A percentile compares a stretch with the other conserved stretches of the same genome.
These are phyloP conservation scores for Epipyxis sp. DNA, from an alignment of 108 stramenopile genomes.

Conservation along the genomic window DNA sequence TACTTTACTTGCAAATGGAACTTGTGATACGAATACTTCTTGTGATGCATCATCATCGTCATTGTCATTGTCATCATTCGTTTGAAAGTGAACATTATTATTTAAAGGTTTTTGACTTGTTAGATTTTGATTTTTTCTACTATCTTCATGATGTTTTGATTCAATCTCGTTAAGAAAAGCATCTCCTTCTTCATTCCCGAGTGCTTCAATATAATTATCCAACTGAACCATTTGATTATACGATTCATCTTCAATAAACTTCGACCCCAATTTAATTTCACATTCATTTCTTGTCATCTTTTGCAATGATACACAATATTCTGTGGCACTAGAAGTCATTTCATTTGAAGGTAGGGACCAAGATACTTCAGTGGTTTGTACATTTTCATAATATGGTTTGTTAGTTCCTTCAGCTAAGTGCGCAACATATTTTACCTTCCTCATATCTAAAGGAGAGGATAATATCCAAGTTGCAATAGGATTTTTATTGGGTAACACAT, in stretches of 20 bases:
- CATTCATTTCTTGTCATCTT: background rate
- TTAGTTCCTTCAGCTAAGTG: background rate
- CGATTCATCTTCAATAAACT: background rate
- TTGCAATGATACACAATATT: background rate
- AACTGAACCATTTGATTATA: background rate
- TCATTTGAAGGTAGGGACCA: background rate
- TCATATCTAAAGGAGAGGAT: background rate
- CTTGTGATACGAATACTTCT: too few species aligned
- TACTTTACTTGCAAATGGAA: too few species aligned
- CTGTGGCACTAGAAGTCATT: background rate
- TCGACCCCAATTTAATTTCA: background rate
- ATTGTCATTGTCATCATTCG: too few species aligned
- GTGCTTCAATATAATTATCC: background rate
- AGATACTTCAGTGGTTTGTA: background rate
- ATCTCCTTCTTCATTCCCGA: background rate
- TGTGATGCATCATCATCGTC: too few species aligned
- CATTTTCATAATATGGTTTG: background rate
- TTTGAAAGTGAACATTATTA: too few species aligned
- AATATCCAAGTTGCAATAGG: conserved; percentile 2
- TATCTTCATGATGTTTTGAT: too few species aligned
- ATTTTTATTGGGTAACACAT: background rate
- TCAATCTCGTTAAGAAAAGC: too few species aligned
- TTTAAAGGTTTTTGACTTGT: too few species aligned
- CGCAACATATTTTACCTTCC: background rate
- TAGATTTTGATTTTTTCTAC: too few species aligned